Percentiles rank a stretch among this genome's conserved stretches.
Conservation (phyloP, 2,329 filamentous ascomycete genomes). For the Sporothrix pallida region DNA sequence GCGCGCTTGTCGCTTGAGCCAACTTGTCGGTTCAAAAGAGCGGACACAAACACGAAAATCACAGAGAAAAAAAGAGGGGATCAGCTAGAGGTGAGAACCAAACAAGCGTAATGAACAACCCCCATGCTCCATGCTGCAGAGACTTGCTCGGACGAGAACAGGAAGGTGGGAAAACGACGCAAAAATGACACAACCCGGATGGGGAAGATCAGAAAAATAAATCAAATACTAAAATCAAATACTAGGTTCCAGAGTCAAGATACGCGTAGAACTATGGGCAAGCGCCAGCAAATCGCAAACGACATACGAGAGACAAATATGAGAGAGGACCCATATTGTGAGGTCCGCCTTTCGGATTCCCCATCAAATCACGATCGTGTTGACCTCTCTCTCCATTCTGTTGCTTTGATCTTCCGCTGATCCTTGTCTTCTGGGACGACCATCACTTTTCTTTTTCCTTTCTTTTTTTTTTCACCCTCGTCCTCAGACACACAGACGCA, state of each 20-base stretch:
- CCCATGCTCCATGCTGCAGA: conserved; percentile 17
- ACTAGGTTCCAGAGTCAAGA: not conserved
- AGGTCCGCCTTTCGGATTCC: conserved; percentile 7
- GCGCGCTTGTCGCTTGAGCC: conserved; percentile 33
- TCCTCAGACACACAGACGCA: conserved; percentile 3
- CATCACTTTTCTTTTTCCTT: conserved; percentile 10
- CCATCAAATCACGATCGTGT: conserved; percentile 4
- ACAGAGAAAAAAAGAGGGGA: conserved; percentile 14
- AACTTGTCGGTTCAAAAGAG: not conserved
- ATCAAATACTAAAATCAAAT: not conserved
- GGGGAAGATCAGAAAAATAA: not conserved
- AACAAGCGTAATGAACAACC: conserved; percentile 14
- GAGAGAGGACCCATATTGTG: not conserved
- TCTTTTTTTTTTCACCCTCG: not conserved
- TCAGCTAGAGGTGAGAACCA: conserved; percentile 8
- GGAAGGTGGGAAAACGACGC: conserved; percentile 15
- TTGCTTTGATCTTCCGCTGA: conserved; percentile 3
- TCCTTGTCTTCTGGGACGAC: conserved; percentile 2
- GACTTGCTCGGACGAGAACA: not conserved
- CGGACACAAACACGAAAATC: not conserved
- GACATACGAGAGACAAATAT: not conserved
- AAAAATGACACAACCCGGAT: conserved; percentile 18
- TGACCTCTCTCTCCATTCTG: conserved; percentile 6
- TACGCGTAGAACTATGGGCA: not conserved
- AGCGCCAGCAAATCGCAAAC: not conserved